Percentiles rank a stretch among this genome's conserved stretches.
These are phyloP conservation scores for Scedosporium aurantiacum DNA, from an alignment of 2,329 filamentous ascomycete species.

Conservation along the genomic window DNA sequence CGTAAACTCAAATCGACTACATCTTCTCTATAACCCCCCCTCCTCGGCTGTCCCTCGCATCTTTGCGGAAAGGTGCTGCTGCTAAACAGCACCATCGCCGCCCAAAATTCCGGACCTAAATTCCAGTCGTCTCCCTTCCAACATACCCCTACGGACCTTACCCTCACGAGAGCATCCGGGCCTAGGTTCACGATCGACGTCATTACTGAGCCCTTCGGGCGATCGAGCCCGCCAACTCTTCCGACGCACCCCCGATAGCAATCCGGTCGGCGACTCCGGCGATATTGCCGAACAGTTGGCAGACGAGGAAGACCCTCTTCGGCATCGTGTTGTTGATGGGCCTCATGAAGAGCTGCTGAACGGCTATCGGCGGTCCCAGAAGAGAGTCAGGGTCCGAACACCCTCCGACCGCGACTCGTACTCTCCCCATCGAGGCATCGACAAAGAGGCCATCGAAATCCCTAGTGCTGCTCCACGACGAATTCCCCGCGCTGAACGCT, in stretches of 20 bases:
- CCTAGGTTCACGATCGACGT: conserved; percentile 6
- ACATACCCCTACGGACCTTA: conserved; percentile 79
- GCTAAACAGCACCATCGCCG: conserved; percentile 61
- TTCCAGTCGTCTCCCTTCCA: conserved; percentile 60
- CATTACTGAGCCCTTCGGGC: conserved; percentile 7
- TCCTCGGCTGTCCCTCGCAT: conserved; percentile 6
- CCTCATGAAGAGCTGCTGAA: conserved; percentile 52
- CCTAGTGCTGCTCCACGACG: conserved; percentile 54
- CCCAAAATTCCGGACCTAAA: conserved; percentile 77
- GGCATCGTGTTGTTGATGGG: conserved; percentile 55
- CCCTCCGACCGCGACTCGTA: conserved; percentile 13
- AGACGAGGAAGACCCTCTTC: conserved; percentile 72
- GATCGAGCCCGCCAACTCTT: conserved; percentile 23
- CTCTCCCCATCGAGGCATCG: conserved; percentile 23
- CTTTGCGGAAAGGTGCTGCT: conserved; percentile 58
- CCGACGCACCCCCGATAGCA: conserved; percentile 42
- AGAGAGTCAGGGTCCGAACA: conserved; percentile 17
- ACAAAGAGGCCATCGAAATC: conserved; percentile 73
- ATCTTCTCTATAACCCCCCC: not conserved
- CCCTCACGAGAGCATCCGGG: conserved; percentile 18
- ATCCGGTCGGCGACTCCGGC: conserved; percentile 83
- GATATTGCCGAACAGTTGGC: conserved; percentile 87
- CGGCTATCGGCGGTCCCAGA: conserved; percentile 32
- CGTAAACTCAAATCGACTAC: not conserved
- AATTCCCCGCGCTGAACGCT: conserved; percentile 55